Conservation (phyloP, 352 stramenopile species). For the Pelagophyceae sp. region DNA sequence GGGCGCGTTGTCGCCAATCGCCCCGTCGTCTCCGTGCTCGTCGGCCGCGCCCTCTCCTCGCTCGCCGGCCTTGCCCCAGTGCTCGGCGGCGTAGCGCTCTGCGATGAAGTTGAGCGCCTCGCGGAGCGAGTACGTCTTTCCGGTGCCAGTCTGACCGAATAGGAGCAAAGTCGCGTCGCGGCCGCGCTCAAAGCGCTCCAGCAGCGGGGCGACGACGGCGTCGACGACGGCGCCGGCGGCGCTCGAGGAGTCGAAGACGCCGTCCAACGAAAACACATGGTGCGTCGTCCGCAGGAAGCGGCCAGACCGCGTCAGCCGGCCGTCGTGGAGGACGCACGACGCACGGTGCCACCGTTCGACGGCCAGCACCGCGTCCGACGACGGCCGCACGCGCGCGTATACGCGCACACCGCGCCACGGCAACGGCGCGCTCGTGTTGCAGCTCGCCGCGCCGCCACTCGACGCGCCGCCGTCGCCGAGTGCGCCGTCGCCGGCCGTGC, state of each 20-base stretch:
- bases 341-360: neutral
- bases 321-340: conserved; percentile 29
- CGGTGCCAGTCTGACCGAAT: conserved; percentile 44
- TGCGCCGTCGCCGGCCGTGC: neutral
- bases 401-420: neutral
- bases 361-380: neutral
- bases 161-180: conserved; percentile 30
- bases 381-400: neutral
- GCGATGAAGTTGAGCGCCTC: conserved; percentile 28
- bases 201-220: conserved; percentile 27
- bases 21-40: too few species aligned
- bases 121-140: conserved; percentile 41
- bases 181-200: conserved; percentile 21
- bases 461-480: too few species aligned
- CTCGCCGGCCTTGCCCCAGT: too few species aligned
- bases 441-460: neutral
- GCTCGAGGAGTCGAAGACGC: conserved; percentile 28
- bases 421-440: neutral
- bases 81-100: conserved; percentile 8
- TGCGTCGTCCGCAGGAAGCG: conserved; percentile 30
- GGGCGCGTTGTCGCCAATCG: too few species aligned
- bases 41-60: too few species aligned
- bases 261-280: conserved; percentile 28
- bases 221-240: conserved; percentile 24
- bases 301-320: conserved; percentile 28